Evolutionary conservation across 2,329 filamentous ascomycete genomes (phyloP).

Genomic region (Fusarium nodosum): DNA sequence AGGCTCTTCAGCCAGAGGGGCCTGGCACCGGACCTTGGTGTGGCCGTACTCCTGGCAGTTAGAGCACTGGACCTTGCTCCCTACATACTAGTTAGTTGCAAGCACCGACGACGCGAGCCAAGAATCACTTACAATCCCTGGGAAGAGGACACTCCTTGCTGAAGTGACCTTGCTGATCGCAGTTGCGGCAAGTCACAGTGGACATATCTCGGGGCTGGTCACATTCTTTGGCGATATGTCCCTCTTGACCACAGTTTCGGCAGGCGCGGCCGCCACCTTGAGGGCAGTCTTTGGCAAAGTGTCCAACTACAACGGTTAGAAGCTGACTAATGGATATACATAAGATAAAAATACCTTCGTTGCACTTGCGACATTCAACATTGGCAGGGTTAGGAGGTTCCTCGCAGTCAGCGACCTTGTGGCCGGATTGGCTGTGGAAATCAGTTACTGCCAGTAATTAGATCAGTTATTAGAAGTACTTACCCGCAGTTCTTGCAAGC

Average conservation of each 20-base stretch:
- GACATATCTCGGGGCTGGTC: constrained; percentile 60
- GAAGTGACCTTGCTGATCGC: constrained; percentile 71
- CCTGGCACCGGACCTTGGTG: constrained; percentile 58
- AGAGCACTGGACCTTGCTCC: constrained; percentile 57
- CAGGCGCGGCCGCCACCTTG: constrained; percentile 68
- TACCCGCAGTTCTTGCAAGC: constrained; percentile 78
- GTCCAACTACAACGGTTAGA: constrained; percentile 62
- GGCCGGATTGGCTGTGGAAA: constrained; percentile 61
- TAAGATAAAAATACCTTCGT: constrained; percentile 64
- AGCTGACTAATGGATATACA: neutral
- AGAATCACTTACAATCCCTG: constrained; percentile 53
- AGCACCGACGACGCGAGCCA: neutral
- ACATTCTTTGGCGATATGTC: constrained; percentile 69
- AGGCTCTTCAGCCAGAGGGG: constrained; percentile 44
- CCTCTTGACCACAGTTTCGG: constrained; percentile 74
- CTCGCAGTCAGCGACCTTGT: constrained; percentile 65
- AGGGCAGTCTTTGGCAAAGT: constrained; percentile 75
- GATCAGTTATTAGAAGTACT: constrained; percentile 22
- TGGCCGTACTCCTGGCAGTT: constrained; percentile 58
- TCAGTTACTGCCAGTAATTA: constrained; percentile 26
- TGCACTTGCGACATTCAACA: constrained; percentile 76
- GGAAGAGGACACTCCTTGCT: constrained; percentile 74
- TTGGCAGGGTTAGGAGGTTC: constrained; percentile 73
- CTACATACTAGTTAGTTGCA: constrained; percentile 47
- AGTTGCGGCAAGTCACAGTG: constrained; percentile 71